Evolutionary conservation across 345 rosid species (phyloP).

Genomic region (Nasturtium officinale): DNA sequence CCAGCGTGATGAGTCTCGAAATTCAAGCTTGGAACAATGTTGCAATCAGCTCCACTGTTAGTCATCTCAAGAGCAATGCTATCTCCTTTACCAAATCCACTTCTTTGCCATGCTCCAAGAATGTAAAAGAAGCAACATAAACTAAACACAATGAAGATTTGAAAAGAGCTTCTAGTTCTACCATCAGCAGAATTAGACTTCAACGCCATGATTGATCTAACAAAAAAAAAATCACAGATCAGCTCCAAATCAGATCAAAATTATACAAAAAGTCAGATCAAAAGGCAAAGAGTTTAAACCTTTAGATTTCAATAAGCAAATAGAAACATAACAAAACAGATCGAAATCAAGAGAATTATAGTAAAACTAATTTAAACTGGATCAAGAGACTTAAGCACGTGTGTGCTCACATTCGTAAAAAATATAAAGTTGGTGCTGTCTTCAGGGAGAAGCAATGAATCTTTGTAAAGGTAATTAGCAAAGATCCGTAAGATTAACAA

Average conservation of each 20-base stretch:
- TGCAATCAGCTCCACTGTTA: constrained; percentile 79
- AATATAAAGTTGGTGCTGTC: constrained; percentile 10
- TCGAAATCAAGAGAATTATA: constrained; percentile 26
- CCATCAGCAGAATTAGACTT: constrained; percentile 72
- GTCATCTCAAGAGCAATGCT: constrained; percentile 87
- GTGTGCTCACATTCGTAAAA: constrained; percentile 12
- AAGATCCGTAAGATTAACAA: constrained; percentile 36
- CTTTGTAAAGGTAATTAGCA: constrained; percentile 21
- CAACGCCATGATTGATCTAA: constrained; percentile 70
- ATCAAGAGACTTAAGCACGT: neutral
- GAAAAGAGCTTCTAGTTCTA: constrained; percentile 84
- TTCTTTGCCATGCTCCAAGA: constrained; percentile 96
- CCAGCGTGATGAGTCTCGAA: constrained; percentile 96
- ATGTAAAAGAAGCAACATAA: constrained; percentile 91
- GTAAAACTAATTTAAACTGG: neutral
- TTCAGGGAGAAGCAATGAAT: constrained; percentile 30
- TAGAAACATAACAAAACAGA: constrained; percentile 9
- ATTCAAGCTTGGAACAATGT: constrained; percentile 64
- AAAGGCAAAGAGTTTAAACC: constrained; percentile 11
- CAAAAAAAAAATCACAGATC: constrained; percentile 1
- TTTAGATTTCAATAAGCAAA: constrained; percentile 1
- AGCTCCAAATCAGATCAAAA: constrained; percentile 19
- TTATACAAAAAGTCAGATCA: neutral
- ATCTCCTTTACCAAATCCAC: constrained; percentile 99
- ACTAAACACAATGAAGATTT: constrained; percentile 76